A percentile compares a stretch with the other conserved stretches of the same genome.
These are phyloP conservation scores for Gamsiella multidivaricata DNA, from an alignment of 192 early-diverging fungal genomes.

Conservation along the genomic window DNA sequence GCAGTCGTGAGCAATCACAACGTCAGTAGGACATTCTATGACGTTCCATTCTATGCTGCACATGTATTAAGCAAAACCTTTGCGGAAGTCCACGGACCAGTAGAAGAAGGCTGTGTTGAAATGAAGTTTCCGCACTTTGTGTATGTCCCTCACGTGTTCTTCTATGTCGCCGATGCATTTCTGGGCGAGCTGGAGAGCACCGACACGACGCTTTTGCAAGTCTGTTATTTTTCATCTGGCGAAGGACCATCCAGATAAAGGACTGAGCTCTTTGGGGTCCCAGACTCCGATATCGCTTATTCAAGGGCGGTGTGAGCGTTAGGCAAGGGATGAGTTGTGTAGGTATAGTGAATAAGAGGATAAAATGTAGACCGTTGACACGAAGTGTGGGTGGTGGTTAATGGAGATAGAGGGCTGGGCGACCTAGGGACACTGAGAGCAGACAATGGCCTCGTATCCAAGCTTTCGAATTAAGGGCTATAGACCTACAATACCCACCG, in stretches of 20 bases:
- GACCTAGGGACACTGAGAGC: background rate
- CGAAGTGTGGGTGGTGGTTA: background rate
- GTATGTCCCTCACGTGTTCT: background rate
- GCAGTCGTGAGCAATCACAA: background rate
- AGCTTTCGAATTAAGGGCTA: background rate
- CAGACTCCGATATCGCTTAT: background rate
- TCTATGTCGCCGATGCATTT: background rate
- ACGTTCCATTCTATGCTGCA: background rate
- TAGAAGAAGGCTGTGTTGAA: background rate
- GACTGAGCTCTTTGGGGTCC: constrained; percentile 7
- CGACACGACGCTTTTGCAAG: background rate
- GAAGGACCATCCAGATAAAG: constrained; percentile 11
- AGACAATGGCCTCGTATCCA: background rate
- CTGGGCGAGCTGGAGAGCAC: background rate
- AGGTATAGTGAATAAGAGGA: background rate
- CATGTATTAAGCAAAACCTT: background rate
- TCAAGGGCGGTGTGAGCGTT: background rate
- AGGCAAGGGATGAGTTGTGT: background rate
- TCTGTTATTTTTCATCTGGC: constrained; percentile 6
- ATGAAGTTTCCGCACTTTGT: background rate
- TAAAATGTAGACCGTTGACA: background rate
- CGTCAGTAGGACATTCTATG: background rate
- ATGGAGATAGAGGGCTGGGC: background rate
- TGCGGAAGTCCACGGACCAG: background rate
- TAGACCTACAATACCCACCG: background rate